phyloP scores from a whole-genome alignment of 768 basidiomycete species.

The Trametes coccinea region DNA sequence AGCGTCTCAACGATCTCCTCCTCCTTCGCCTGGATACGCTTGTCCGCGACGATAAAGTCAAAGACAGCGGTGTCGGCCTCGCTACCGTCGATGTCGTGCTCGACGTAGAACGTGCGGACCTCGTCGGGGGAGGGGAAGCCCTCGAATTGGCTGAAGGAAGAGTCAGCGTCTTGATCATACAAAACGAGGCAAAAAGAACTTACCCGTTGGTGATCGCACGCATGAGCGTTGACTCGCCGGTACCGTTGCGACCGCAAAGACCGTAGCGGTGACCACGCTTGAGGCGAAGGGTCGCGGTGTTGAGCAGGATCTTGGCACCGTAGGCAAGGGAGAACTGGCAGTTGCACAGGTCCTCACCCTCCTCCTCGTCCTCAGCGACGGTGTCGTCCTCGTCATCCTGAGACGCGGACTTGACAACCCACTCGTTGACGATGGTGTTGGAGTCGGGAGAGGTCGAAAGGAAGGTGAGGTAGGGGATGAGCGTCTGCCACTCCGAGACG shows the following conservation, averaged over 20 bases:
- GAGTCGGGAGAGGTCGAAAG: slow-evolving; percentile 65
- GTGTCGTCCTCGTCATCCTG: slow-evolving; percentile 70
- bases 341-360: slow-evolving; percentile 98
- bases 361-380: slow-evolving; percentile 86
- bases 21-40: slow-evolving; percentile 70
- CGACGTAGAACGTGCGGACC: slow-evolving; percentile 98
- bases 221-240: slow-evolving; percentile 95
- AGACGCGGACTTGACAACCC: slow-evolving; percentile 87
- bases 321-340: slow-evolving; percentile 99
- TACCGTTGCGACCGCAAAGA: slow-evolving; percentile 98
- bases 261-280: slow-evolving; percentile 99
- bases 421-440: slow-evolving; percentile 69
- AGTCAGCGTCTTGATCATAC: slow-evolving; percentile 37
- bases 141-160: slow-evolving; percentile 73
- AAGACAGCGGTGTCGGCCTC: slow-evolving; percentile 91
- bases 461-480: slow-evolving; percentile 76
- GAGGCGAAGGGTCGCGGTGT: slow-evolving; percentile 94
- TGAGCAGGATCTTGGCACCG: slow-evolving; percentile 97
- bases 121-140: slow-evolving; percentile 97
- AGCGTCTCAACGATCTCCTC: slow-evolving; percentile 80
- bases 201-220: slow-evolving; percentile 87
- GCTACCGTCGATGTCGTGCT: slow-evolving; percentile 97
- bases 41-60: slow-evolving; percentile 83
- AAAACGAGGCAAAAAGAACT: slow-evolving; percentile 17
- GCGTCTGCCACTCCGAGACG: slow-evolving; percentile 79